A percentile compares a stretch with the other conserved stretches of the same genome.
These are phyloP conservation scores for Trametes maxima DNA, from an alignment of 768 basidiomycete genomes.

Conservation along the genomic window DNA sequence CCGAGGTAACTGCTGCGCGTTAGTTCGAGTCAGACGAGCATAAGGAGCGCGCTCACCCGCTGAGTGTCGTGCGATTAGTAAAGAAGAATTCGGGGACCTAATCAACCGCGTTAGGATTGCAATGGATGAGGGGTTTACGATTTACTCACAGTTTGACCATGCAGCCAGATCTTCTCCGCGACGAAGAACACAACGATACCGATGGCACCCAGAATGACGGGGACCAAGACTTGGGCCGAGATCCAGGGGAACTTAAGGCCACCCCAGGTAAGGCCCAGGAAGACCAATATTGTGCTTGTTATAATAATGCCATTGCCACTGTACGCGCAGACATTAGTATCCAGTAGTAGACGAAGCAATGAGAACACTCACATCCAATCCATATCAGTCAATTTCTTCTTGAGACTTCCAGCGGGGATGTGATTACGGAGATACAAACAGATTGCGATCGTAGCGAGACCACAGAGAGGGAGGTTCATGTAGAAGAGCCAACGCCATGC, in stretches of 20 bases:
- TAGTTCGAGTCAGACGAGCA: background rate
- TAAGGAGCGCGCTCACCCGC: slow-evolving; percentile 6
- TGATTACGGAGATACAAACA: slow-evolving; percentile 3
- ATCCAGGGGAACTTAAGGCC: slow-evolving; percentile 41
- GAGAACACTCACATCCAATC: slow-evolving; percentile 40
- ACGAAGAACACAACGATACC: slow-evolving; percentile 39
- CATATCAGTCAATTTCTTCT: slow-evolving; percentile 33
- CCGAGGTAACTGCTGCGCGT: slow-evolving; percentile 7
- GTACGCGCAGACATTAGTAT: background rate
- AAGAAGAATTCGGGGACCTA: slow-evolving; percentile 18
- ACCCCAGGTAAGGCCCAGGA: slow-evolving; percentile 36
- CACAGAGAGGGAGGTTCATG: slow-evolving; percentile 21
- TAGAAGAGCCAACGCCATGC: slow-evolving; percentile 25
- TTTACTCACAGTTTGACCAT: slow-evolving; percentile 27
- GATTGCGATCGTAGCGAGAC: background rate
- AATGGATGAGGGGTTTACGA: background rate
- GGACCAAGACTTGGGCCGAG: slow-evolving; percentile 36
- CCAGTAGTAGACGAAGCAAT: background rate
- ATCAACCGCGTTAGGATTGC: background rate
- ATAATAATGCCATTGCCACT: slow-evolving; percentile 32
- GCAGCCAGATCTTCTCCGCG: slow-evolving; percentile 33
- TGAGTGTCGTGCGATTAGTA: slow-evolving; percentile 13
- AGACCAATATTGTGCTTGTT: slow-evolving; percentile 19
- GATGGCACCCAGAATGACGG: slow-evolving; percentile 37
- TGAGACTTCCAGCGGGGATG: slow-evolving; percentile 30